These are phyloP conservation scores for Lolium rigidum DNA, from an alignment of 176 grass and related monocot genomes.

Conservation along the genomic window DNA sequence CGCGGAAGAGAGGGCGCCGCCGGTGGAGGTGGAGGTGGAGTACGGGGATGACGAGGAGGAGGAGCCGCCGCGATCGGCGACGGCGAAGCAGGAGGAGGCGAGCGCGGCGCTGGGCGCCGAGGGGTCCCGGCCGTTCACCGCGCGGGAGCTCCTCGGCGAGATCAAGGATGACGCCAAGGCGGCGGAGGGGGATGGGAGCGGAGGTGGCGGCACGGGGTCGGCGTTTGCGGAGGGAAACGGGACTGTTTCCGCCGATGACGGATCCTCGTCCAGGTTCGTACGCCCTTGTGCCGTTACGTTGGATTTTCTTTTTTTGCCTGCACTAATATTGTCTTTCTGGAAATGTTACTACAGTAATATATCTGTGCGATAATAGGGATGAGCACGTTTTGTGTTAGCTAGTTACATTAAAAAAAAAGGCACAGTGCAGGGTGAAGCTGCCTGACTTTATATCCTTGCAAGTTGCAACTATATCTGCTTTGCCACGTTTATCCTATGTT, in stretches of 20 bases:
- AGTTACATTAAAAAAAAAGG: conserved; percentile 6
- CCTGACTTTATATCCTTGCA: background rate
- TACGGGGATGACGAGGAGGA: conserved; percentile 41
- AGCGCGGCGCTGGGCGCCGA: conserved; percentile 45
- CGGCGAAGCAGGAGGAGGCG: conserved; percentile 49
- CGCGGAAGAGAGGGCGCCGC: conserved; percentile 20
- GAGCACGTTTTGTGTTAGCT: background rate
- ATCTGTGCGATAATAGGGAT: background rate
- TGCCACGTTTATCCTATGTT: background rate
- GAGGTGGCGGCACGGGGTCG: conserved; percentile 29
- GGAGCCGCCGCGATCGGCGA: conserved; percentile 59
- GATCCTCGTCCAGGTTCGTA: conserved; percentile 74
- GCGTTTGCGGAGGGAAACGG: conserved; percentile 54
- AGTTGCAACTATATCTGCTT: background rate
- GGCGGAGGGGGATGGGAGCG: conserved; percentile 11
- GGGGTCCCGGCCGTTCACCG: conserved; percentile 71
- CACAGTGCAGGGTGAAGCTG: background rate
- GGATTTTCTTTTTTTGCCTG: too few relatives aligned
- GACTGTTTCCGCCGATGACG: conserved; percentile 53
- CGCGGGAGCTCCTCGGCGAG: conserved; percentile 82
- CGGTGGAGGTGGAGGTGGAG: conserved; percentile 1
- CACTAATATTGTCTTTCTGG: background rate
- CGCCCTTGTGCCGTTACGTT: background rate
- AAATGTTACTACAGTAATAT: background rate
- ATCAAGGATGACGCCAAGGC: conserved; percentile 75